Evolutionary conservation across 306 rosid species (phyloP).

Genomic region (Pterocarpus macrocarpus): DNA sequence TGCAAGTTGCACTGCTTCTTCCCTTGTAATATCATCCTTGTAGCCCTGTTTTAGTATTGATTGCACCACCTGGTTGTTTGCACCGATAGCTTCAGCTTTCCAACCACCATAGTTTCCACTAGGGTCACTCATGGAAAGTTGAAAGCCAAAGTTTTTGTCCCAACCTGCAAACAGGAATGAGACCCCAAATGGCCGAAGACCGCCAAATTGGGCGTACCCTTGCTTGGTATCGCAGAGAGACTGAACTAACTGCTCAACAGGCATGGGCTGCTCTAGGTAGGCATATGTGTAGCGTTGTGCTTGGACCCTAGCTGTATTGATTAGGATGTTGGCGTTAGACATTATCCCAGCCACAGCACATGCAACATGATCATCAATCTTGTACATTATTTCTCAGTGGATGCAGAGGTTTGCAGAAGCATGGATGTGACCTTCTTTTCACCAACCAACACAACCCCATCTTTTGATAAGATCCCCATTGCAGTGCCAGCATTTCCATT

Average conservation of each 20-base stretch:
- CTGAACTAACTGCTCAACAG: constrained; percentile 63
- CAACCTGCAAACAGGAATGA: constrained; percentile 64
- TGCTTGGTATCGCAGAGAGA: constrained; percentile 66
- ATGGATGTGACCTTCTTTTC: constrained; percentile 65
- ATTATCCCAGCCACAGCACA: constrained; percentile 67
- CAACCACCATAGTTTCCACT: constrained; percentile 67
- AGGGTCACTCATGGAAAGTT: constrained; percentile 68
- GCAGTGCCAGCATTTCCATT: constrained; percentile 67
- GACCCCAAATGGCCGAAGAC: constrained; percentile 61
- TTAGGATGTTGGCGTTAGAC: constrained; percentile 66
- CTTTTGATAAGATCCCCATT: constrained; percentile 63
- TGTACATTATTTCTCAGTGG: constrained; percentile 67
- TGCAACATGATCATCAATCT: constrained; percentile 65
- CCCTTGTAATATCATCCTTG: constrained; percentile 62
- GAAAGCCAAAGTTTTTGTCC: constrained; percentile 64
- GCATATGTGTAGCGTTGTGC: constrained; percentile 60
- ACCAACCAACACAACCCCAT: constrained; percentile 62
- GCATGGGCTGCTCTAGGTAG: constrained; percentile 70
- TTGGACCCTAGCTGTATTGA: constrained; percentile 64
- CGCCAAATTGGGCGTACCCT: constrained; percentile 65
- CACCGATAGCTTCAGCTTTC: constrained; percentile 66
- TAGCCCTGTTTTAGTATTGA: constrained; percentile 66
- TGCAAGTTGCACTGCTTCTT: constrained; percentile 65
- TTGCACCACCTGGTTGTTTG: constrained; percentile 62
- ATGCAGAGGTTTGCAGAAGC: constrained; percentile 63